A percentile compares a stretch with the other conserved stretches of the same genome.
Evolutionary conservation across 2,329 filamentous ascomycete species (phyloP).

Genomic region (Fusarium liriodendri): DNA sequence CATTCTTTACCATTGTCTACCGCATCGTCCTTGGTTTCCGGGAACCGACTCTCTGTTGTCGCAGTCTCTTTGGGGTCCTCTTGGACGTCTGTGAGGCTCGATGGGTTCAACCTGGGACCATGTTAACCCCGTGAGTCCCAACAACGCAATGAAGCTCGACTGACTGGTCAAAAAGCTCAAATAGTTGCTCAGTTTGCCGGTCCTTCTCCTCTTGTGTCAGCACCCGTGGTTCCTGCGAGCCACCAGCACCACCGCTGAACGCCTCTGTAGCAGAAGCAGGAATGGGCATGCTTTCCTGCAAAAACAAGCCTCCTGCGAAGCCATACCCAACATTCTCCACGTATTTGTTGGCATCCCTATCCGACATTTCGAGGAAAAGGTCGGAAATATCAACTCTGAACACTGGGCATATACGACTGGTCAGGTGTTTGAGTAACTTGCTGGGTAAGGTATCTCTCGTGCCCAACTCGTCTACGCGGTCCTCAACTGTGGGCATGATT

Average conservation of each 20-base stretch:
- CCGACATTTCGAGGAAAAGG: slow-evolving; percentile 88
- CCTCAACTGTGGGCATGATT: slow-evolving; percentile 81
- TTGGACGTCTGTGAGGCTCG: slow-evolving; percentile 76
- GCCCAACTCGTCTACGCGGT: slow-evolving; percentile 83
- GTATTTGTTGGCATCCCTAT: slow-evolving; percentile 81
- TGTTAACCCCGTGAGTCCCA: slow-evolving; percentile 26
- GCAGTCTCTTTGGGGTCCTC: slow-evolving; percentile 83
- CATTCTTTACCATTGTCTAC: slow-evolving; percentile 55
- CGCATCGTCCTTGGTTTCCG: slow-evolving; percentile 72
- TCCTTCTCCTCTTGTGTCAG: slow-evolving; percentile 96
- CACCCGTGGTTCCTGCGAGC: slow-evolving; percentile 61
- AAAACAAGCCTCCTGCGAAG: slow-evolving; percentile 89
- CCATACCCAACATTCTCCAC: slow-evolving; percentile 95
- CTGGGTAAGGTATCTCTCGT: slow-evolving; percentile 79
- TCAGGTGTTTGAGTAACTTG: slow-evolving; percentile 80
- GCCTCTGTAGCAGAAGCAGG: slow-evolving; percentile 72
- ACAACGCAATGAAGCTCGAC: slow-evolving; percentile 15
- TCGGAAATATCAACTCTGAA: slow-evolving; percentile 80
- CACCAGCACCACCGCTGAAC: slow-evolving; percentile 46
- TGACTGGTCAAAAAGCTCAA: slow-evolving; percentile 89
- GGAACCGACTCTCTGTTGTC: slow-evolving; percentile 74
- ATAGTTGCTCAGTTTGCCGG: slow-evolving; percentile 87
- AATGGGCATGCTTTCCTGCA: slow-evolving; percentile 83
- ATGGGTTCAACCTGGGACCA: slow-evolving; percentile 69
- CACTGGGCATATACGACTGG: slow-evolving; percentile 76